Base-by-base conservation (phyloP, 495 filamentous ascomycete species). In the Aspergillus carlsbadensis region DNA sequence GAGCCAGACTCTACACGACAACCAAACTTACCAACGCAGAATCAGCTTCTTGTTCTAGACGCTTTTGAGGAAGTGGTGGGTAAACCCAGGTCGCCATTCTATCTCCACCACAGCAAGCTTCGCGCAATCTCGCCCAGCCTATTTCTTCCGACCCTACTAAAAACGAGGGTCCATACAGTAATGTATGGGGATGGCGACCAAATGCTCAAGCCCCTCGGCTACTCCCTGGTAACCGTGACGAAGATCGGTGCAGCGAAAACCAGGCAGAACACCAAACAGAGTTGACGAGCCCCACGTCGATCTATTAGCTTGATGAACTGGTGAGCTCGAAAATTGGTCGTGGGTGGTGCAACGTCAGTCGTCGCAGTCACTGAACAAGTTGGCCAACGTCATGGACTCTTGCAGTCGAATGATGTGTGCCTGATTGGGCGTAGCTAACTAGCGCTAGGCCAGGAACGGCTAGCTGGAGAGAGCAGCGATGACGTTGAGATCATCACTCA, bases 21-120 rank as follows among this genome's bases (percentile, higher is more conserved):
- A 26, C 20, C 24, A 26, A 44, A 71, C 77, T 33, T 78, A 93
- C 86, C 77, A 86, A 76, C 36, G 87, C 81, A 56, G 80, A 75
- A 67, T 89, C 81, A 67, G 90, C 80, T 62, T 87, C 82, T 72
- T 75, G 74, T 69, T 83, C 81, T 71, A 91, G 74, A 60, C 84
- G 73, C 22, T 85, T 80, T 15, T 79, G 74, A 44, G 85, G 69
- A 48, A 92, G 78, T 54, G 84, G 87, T 69, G 90, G 90, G 77
- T 85, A 91, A 54, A 88, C 85, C 65, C 85, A 84, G 44, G 89
- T 85, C 41, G 88, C 86, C 89, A 92, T 92, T 5, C 35, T n/a
- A n/a, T 42, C 43, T 7, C 21, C 35, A 56, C 42, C 40, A 39
- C 41, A 20, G 34, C 33, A 42, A 42, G 10, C 43, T 34, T 35